A percentile compares a stretch with the other conserved stretches of the same genome.
phyloP scores from a whole-genome alignment of 352 stramenopile genomes.

The Phytopythium sindhum region DNA sequence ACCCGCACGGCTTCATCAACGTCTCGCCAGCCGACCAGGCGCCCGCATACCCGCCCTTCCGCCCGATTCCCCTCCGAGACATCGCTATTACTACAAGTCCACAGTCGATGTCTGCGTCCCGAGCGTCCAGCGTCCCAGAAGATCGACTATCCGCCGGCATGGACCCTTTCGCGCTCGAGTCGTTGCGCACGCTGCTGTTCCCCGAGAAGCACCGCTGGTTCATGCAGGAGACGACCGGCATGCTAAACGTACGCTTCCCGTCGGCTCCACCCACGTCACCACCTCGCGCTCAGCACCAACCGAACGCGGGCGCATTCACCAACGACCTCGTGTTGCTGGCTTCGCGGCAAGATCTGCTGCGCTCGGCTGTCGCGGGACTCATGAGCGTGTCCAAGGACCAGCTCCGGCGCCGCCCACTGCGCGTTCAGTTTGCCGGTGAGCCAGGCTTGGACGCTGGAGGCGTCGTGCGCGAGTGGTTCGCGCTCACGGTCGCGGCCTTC shows the following conservation, averaged over 20 bases:
- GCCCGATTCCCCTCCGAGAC: not conserved
- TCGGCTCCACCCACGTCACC: slow-evolving; percentile 12
- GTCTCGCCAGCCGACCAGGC: slow-evolving; percentile 26
- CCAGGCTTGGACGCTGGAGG: slow-evolving; percentile 76
- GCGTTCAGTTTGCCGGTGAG: slow-evolving; percentile 73
- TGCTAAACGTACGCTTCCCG: slow-evolving; percentile 37
- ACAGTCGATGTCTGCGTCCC: not conserved
- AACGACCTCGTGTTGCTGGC: slow-evolving; percentile 29
- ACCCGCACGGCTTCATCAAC: slow-evolving; percentile 19
- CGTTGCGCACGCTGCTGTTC: slow-evolving; percentile 35
- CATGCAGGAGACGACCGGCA: slow-evolving; percentile 40
- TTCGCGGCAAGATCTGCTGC: slow-evolving; percentile 35
- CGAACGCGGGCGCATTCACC: slow-evolving; percentile 1
- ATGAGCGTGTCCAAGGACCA: slow-evolving; percentile 29
- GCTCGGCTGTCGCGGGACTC: slow-evolving; percentile 25
- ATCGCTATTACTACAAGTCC: not conserved
- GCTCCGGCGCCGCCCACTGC: slow-evolving; percentile 30
- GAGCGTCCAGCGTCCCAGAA: slow-evolving; percentile 9
- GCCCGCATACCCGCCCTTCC: slow-evolving; percentile 24
- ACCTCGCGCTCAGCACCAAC: not conserved
- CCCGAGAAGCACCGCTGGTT: slow-evolving; percentile 58
- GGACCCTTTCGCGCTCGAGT: slow-evolving; percentile 29
- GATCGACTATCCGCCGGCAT: slow-evolving; percentile 8
- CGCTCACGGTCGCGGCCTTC: slow-evolving; percentile 43
- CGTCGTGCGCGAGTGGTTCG: slow-evolving; percentile 80